Base-by-base conservation (phyloP, 2,329 filamentous ascomycete genomes). In the Ophiostoma sp. region DNA sequence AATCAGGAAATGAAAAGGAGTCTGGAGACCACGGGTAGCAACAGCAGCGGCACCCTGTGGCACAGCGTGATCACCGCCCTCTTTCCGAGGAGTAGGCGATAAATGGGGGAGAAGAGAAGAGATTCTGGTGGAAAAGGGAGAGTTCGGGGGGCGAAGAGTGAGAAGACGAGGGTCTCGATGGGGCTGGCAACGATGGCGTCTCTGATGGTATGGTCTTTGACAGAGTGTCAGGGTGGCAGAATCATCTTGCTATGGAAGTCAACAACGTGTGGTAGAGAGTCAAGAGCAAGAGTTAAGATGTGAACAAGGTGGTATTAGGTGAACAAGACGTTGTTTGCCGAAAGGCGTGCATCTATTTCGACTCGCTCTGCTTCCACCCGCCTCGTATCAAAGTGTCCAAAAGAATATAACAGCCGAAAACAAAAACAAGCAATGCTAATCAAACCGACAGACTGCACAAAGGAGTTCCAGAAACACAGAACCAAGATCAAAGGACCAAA, bases 21-120 rank as follows among this genome's bases (percentile, higher is more conserved):
- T 57, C 52, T 31, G 52, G 17, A 27, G 52, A 57, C 52, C n/a
- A 57, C 52, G 23, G 52, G 23, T 57, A 57, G 52, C 52, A 57
- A 27, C 52, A 57, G n/a, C 52, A 17, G 11, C 7, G 52, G 52
- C 20, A 57, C 27, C 52, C 23, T 57, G 52, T 57, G 23, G 52
- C n/a, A 57, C 52, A 57, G 52, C 52, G 52, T 57, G 52, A 31
- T 17, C 23, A 57, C 27, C 11, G n/a, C 17, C 23, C 52, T 23
- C 10, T 17, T 57, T 17, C 15, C 23, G 27, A 33, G 17, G 57
- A 62, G 10, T 13, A 15, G 52, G 10, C 10, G n/a, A 54, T 10
- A 23, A 15, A 20, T 3, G n/a, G 13, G 27, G 15, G 27, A 8
- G 57, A 13, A 31, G 27, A 62, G 15, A 27, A 17, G 27, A 31